These are phyloP conservation scores for Heritiera littoralis DNA, from an alignment of 345 rosid genomes.

Conservation along the genomic window DNA sequence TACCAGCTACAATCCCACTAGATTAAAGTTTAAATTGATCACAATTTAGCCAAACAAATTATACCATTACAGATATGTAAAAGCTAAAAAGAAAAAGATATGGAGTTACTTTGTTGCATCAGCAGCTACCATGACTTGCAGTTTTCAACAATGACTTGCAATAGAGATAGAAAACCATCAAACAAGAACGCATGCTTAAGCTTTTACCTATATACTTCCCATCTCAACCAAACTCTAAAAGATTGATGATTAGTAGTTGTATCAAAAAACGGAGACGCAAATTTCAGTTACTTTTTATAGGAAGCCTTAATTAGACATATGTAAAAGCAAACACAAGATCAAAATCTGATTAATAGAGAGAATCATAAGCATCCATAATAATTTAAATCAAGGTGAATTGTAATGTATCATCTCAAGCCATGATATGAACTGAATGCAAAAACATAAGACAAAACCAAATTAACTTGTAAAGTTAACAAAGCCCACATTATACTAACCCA, in stretches of 20 bases:
- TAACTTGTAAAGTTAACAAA: no score
- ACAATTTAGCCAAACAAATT: slow-evolving; percentile 5
- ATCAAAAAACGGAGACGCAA: background rate
- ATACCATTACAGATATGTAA: background rate
- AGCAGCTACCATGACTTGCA: background rate
- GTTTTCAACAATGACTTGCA: slow-evolving; percentile 4
- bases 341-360: background rate
- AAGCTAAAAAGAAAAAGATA: background rate
- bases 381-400: background rate
- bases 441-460: no score
- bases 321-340: background rate
- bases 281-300: background rate
- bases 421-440: no score
- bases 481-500: no score
- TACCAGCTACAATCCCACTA: background rate
- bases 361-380: background rate
- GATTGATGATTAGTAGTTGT: background rate
- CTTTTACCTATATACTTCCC: background rate
- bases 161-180: background rate
- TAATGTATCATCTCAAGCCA: no score
- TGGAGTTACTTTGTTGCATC: slow-evolving; percentile 9
- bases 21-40: background rate
- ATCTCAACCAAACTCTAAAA: background rate
- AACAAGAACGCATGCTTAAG: background rate
- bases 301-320: background rate